phyloP scores from a whole-genome alignment of 169 alveolate genomes.

The Plasmodium gonderi region DNA sequence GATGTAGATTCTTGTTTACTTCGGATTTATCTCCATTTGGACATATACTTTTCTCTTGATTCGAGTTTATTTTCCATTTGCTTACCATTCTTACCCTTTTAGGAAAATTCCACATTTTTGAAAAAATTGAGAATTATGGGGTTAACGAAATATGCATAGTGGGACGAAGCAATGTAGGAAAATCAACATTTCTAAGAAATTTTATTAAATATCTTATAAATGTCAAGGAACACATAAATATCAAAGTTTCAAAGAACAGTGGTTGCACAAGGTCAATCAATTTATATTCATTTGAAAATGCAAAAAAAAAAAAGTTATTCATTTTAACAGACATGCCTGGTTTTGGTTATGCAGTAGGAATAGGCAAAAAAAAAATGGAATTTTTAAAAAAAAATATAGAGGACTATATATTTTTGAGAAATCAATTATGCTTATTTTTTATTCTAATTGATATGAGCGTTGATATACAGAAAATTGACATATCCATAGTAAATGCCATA shows the following conservation, averaged over 20 bases:
- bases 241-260: slow-evolving; percentile 53
- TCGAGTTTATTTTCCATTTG: not conserved
- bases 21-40: no score
- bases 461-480: slow-evolving; percentile 50
- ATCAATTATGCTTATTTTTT: slow-evolving; percentile 58
- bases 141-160: slow-evolving; percentile 70
- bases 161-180: slow-evolving; percentile 71
- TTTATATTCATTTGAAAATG: slow-evolving; percentile 68
- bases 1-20: not conserved
- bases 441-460: slow-evolving; percentile 69
- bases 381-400: slow-evolving; percentile 33
- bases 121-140: slow-evolving; percentile 53
- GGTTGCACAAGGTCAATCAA: slow-evolving; percentile 70
- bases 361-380: slow-evolving; percentile 62
- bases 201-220: slow-evolving; percentile 49
- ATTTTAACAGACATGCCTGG: slow-evolving; percentile 73
- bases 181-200: slow-evolving; percentile 58
- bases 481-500: slow-evolving; percentile 34
- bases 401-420: slow-evolving; percentile 54
- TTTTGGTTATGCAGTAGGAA: slow-evolving; percentile 66
- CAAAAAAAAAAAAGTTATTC: slow-evolving; percentile 43
- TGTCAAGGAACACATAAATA: slow-evolving; percentile 14
- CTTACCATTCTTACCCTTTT: not conserved
- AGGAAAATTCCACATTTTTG: slow-evolving; percentile 49
- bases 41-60: not conserved